Base-by-base conservation (phyloP, 331 rosid genomes). In the Erythrophleum ivorense region DNA sequence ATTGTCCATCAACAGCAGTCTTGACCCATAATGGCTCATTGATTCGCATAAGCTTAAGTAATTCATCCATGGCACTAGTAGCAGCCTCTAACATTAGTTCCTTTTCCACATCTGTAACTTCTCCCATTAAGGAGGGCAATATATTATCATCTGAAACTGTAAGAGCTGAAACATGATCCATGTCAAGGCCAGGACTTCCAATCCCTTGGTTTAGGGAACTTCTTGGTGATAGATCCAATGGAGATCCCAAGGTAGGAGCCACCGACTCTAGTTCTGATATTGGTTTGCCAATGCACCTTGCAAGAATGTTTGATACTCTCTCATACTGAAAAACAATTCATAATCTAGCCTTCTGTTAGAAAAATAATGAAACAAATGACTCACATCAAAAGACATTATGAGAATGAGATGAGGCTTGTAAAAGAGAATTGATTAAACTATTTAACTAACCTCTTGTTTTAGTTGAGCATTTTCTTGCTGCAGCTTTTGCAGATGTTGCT, bases 11-110 rank as follows among this genome's bases (percentile, higher is more conserved):
- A 13, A 7, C 19, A 0, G 71, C 9, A 50, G 91, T 80, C 81
- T 64, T 78, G 9, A 71, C 33, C 98, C 97, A 94, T 19, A 91
- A 76, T 19, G 94, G 95, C 50, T 90, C 92, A 6, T 89, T 71
- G 16, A 79, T 19, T 12, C 34, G 55, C 59, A 91, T 8, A 8
- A 90, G 85, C 75, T 73, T 84, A 38, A 77, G 49, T n/a, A 94
- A 63, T 70, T 94, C 97, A 10, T 87, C 91, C 87, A 89, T 40
- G 7, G 97, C 91, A 46, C 21, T 24, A 3, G 59, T 72, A n/a
- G 92, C 92, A 3, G 80, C 79, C 57, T 90, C 88, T 1, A 4
- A n/a, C 90, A 92, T 87, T 1, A 70, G 19, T 4, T 33, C 69
- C 49, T 76, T 91, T 43, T 94, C 92, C 77, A 60, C 74, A 7